Percentiles rank a stretch among this genome's conserved stretches.
phyloP scores from a whole-genome alignment of 2,329 filamentous ascomycete species.

The Fusarium denticulatum region DNA sequence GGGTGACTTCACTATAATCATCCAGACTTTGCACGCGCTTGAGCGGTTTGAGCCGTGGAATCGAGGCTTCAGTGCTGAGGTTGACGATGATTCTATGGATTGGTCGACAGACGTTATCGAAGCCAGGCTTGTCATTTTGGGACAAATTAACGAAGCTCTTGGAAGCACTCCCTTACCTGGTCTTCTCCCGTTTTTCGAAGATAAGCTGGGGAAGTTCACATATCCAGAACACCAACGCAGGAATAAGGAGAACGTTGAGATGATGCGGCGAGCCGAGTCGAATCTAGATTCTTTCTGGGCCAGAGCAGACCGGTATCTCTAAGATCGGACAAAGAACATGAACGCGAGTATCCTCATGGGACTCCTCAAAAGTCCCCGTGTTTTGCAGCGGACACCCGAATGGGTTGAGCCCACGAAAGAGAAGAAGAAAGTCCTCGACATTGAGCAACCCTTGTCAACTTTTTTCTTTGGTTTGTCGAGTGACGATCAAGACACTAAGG shows the following conservation, averaged over 20 bases:
- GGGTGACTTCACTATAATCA: background rate
- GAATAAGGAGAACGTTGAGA: background rate
- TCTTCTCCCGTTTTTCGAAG: background rate
- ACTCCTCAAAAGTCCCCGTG: background rate
- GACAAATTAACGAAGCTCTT: background rate
- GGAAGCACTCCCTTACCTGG: background rate
- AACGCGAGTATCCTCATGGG: accelerated
- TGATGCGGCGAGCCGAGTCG: background rate
- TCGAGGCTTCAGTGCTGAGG: background rate
- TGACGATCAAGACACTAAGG: background rate
- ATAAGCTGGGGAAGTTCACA: background rate
- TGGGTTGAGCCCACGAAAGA: background rate
- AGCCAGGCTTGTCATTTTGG: background rate
- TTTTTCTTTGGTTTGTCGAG: background rate
- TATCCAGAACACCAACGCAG: background rate
- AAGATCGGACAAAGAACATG: background rate
- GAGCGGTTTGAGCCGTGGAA: background rate
- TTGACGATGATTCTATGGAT: background rate
- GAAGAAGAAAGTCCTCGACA: background rate
- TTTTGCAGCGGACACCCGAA: background rate
- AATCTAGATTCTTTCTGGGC: background rate
- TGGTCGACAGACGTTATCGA: background rate
- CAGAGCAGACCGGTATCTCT: background rate
- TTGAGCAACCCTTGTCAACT: background rate
- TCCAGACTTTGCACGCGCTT: background rate